Conservation (phyloP, 2,329 filamentous ascomycete species). For the Magnaporthales sp. region DNA sequence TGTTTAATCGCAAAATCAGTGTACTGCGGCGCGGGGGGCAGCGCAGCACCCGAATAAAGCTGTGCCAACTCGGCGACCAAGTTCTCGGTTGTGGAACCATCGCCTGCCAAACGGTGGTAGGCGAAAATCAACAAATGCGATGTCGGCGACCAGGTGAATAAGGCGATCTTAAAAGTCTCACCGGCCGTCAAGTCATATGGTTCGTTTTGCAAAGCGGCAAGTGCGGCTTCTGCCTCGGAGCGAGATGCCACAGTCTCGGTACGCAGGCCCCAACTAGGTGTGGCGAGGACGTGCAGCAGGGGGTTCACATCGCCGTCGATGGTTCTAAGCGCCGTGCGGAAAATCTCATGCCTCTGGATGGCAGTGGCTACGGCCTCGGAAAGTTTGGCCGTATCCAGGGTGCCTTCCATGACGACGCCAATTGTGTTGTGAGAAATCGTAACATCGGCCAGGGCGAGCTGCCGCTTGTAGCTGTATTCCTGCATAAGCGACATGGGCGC, state of each 20-base stretch:
- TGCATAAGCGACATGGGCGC: conserved; percentile 1
- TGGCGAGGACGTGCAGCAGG: neutral
- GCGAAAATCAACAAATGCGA: neutral
- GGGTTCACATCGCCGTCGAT: neutral
- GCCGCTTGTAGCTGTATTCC: neutral
- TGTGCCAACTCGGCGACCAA: neutral
- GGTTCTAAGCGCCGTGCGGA: neutral
- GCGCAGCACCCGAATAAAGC: neutral
- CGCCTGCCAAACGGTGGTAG: neutral
- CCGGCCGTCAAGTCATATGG: neutral
- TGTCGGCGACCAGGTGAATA: neutral
- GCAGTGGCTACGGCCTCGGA: neutral
- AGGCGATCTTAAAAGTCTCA: neutral
- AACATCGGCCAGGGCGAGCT: neutral
- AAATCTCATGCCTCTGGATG: neutral
- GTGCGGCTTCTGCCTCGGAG: neutral
- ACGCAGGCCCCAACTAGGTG: neutral
- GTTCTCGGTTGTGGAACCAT: neutral
- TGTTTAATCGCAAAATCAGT: neutral
- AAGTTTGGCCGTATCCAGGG: neutral
- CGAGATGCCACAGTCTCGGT: neutral
- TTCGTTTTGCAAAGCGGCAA: neutral
- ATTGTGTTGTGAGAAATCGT: neutral
- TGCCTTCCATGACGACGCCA: neutral
- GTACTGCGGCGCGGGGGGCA: neutral